Evolutionary conservation across 768 basidiomycete genomes (phyloP), one percentile per base, ranked within the genome.

Genomic region (Tylopilus sp.): DNA sequence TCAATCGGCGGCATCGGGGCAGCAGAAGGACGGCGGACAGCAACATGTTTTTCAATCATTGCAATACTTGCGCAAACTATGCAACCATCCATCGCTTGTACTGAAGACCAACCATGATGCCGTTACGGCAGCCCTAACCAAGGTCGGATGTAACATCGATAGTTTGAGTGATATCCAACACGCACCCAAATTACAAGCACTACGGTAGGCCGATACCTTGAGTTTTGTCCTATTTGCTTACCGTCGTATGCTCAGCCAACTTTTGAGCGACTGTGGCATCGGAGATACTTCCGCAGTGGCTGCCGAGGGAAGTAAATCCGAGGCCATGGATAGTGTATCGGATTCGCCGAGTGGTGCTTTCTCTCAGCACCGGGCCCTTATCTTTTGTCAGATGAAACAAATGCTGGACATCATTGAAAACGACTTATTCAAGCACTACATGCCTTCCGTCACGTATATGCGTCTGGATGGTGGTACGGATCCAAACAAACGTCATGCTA

Each of bases 391-490:
- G 73, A 91, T 98, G 83, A 97, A 98, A 69, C 90, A 92, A 67
- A 99, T 98, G 97, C 79, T 99, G 44, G 91, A 99, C 67, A 88
- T 98, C 66, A 95, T 99, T 60, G 95, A 98, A 71, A 85, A 77
- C 12, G 91, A 97, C 62, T 75, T 99, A 8, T 98, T 99, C 80
- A 88, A 86, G 60, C 74, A 79, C 36, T 80, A 87, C 58, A 95
- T 99, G 93, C 95, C 95, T 6, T 86, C 90, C 0, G 89, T 99
- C 39, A 94, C 93, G 1, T 99, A 98, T 71, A 98, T 99, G 97
- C 85, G 97, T 23, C 78, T 99, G 28, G 97, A 99, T 66, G 97
- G 97, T 35, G 76, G 82, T 44, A 95, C 92, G 4, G 97, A 98
- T 60, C 75, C 91, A 5, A 88, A 80, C 66, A 97, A 98, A 71